A percentile compares a stretch with the other conserved stretches of the same genome.
Evolutionary conservation across 192 early-diverging fungal species (phyloP).

Genomic region (Coemansia erecta): DNA sequence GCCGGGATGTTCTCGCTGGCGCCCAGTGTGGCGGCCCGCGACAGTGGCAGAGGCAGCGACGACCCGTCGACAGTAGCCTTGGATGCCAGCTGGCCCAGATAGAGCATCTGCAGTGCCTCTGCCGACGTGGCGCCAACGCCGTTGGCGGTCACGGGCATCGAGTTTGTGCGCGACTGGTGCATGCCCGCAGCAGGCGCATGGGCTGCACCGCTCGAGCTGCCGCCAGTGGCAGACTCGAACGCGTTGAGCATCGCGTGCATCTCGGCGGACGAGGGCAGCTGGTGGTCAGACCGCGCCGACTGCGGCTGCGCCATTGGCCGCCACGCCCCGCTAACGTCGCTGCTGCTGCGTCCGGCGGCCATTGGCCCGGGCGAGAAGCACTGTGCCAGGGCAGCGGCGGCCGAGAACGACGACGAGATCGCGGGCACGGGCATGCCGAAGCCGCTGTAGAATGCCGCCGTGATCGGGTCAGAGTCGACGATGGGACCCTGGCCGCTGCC

Average conservation of each 20-base stretch:
- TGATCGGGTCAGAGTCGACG: constrained; percentile 37
- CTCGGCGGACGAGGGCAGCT: not conserved
- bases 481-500: constrained; percentile 46
- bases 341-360: constrained; percentile 4
- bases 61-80: constrained; percentile 17
- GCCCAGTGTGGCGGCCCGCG: constrained; percentile 12
- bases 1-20: constrained; percentile 21
- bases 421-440: constrained; percentile 34
- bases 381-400: constrained; percentile 5
- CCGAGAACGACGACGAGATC: constrained; percentile 2
- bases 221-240: not conserved
- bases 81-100: constrained; percentile 44
- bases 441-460: constrained; percentile 47
- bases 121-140: constrained; percentile 1
- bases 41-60: constrained; percentile 11
- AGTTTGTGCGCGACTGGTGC: constrained; percentile 3
- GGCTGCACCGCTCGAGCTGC: not conserved
- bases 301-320: constrained; percentile 2
- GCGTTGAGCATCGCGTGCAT: not conserved
- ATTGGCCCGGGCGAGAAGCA: not conserved
- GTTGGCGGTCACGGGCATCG: not conserved
- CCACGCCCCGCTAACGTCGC: constrained; percentile 1
- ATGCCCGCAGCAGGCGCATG: no score
- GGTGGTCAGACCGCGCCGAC: constrained; percentile 3
- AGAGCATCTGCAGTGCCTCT: constrained; percentile 51